phyloP scores from a whole-genome alignment of 345 rosid genomes.

The Gossypium sturtianum region DNA sequence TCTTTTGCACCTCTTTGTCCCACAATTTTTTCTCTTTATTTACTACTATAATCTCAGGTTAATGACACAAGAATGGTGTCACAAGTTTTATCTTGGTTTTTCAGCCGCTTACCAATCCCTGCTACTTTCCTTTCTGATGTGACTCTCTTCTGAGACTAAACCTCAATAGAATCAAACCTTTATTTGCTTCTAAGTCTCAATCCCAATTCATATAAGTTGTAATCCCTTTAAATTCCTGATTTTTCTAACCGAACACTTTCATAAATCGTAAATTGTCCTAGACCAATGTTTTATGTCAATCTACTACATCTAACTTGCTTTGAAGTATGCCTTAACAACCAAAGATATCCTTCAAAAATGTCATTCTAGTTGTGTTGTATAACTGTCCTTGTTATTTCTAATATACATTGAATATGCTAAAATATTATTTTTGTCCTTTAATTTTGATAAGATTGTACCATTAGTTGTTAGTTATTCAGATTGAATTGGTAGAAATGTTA shows the following conservation, averaged over 20 bases:
- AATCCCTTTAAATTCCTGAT: background rate
- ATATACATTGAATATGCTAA: background rate
- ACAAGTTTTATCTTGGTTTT: background rate
- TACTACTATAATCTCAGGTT: background rate
- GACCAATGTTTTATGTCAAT: background rate
- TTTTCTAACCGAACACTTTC: background rate
- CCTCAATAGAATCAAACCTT: background rate
- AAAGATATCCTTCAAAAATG: background rate
- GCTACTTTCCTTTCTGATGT: background rate
- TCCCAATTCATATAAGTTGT: background rate
- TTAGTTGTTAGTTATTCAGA: background rate
- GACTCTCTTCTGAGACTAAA: background rate
- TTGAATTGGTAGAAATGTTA: background rate
- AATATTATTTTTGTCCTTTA: background rate
- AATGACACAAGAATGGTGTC: background rate
- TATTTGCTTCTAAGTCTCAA: background rate
- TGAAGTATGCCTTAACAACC: background rate
- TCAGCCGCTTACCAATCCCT: background rate
- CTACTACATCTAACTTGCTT: slow-evolving; percentile 1
- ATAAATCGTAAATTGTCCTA: background rate
- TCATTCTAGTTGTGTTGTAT: background rate
- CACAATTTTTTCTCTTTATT: background rate
- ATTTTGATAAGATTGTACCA: background rate
- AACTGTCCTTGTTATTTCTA: background rate
- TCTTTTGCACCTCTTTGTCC: background rate